Conservation (phyloP, 371 early-diverging fungal species). For the Actinomortierella wolfii region DNA sequence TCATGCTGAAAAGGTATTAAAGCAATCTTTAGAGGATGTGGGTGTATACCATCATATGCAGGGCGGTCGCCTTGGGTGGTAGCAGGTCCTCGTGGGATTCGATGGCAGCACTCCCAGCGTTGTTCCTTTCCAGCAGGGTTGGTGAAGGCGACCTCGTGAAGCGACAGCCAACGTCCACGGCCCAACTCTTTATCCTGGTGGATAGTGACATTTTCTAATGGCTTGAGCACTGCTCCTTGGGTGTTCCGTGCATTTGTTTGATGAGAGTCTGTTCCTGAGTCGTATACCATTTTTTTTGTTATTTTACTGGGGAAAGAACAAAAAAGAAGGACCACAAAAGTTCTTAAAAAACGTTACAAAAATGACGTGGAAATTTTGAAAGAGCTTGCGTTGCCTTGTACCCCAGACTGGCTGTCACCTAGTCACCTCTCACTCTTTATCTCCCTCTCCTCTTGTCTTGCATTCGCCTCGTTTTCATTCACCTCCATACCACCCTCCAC, state of each 20-base stretch:
- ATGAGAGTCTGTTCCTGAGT: neutral
- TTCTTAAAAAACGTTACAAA: neutral
- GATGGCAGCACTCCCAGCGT: constrained; percentile 38
- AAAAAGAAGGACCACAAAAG: neutral
- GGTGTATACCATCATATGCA: constrained; percentile 28
- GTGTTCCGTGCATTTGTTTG: neutral
- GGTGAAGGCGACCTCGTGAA: constrained; percentile 50
- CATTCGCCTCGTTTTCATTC: neutral
- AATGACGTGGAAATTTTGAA: neutral
- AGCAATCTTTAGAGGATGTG: too few species aligned
- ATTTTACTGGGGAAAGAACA: neutral
- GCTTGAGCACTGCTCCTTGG: neutral
- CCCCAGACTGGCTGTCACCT: neutral
- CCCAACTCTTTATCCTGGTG: constrained; percentile 32
- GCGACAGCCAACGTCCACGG: constrained; percentile 53
- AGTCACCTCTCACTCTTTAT: neutral
- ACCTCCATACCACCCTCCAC: too few species aligned
- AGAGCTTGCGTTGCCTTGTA: neutral
- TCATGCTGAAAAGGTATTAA: too few species aligned
- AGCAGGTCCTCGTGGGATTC: constrained; percentile 3
- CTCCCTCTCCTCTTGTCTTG: neutral
- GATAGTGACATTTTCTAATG: constrained; percentile 12
- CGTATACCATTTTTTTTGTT: neutral
- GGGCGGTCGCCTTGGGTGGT: neutral
- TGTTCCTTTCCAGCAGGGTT: constrained; percentile 45